These are phyloP conservation scores for Cyberlindnera mississippiensis DNA, from an alignment of 805 yeast genomes.

Conservation along the genomic window DNA sequence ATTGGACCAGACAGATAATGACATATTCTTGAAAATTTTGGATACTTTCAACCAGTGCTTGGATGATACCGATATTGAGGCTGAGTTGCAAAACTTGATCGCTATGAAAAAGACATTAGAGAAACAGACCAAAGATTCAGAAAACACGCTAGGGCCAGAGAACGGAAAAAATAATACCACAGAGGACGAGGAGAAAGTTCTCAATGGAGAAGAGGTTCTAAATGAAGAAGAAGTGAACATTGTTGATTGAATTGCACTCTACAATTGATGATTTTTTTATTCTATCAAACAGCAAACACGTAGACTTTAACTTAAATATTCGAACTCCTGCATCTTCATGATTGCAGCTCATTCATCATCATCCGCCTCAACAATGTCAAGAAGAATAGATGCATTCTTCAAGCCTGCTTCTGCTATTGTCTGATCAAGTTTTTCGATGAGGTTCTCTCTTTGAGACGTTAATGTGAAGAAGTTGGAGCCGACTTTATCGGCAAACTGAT, in stretches of 20 bases:
- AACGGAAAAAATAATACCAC: too few relatives aligned
- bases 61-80: slow-evolving; percentile 36
- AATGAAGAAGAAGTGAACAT: slow-evolving; percentile 13
- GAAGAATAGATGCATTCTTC: slow-evolving; percentile 61
- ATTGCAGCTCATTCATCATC: background rate
- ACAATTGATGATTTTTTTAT: background rate
- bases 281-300: background rate
- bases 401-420: slow-evolving; percentile 74
- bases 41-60: slow-evolving; percentile 37
- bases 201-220: slow-evolving; percentile 3
- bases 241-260: slow-evolving; percentile 2
- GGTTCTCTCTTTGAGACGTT: slow-evolving; percentile 41
- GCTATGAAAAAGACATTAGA: slow-evolving; percentile 33
- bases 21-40: slow-evolving; percentile 35
- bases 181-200: slow-evolving; percentile 1
- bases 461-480: slow-evolving; percentile 43
- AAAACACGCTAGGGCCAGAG: slow-evolving; percentile 4
- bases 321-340: too few relatives aligned
- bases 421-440: slow-evolving; percentile 47
- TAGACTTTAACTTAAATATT: background rate
- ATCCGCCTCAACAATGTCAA: slow-evolving; percentile 20
- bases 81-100: slow-evolving; percentile 35
- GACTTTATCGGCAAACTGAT: slow-evolving; percentile 41
- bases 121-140: slow-evolving; percentile 4
- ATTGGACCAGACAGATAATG: slow-evolving; percentile 32